phyloP scores from a whole-genome alignment of 2,329 filamentous ascomycete species.

The Monosporascus sp. region DNA sequence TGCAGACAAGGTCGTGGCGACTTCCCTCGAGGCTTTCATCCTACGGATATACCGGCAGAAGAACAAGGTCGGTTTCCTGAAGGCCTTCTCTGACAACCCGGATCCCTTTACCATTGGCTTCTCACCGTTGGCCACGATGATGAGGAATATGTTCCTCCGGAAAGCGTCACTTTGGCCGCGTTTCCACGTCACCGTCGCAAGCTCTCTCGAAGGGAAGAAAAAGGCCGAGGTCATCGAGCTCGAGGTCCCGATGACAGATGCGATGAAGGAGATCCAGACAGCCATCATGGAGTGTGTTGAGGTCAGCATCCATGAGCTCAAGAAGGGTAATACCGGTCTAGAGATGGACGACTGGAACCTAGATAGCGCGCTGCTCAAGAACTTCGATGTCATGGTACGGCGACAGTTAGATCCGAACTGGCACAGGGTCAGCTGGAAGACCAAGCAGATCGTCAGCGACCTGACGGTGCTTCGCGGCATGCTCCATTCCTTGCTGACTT shows the following conservation, averaged over 20 bases:
- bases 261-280: constrained; percentile 89
- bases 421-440: constrained; percentile 94
- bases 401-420: constrained; percentile 92
- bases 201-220: constrained; percentile 82
- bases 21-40: constrained; percentile 91
- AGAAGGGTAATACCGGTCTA: constrained; percentile 81
- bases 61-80: constrained; percentile 90
- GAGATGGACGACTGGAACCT: constrained; percentile 98
- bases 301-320: constrained; percentile 86
- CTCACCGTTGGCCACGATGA: constrained; percentile 79
- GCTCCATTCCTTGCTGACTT: constrained; percentile 74
- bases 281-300: constrained; percentile 95
- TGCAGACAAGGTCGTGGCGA: constrained; percentile 79
- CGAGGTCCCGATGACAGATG: constrained; percentile 91
- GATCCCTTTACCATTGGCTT: constrained; percentile 88
- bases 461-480: constrained; percentile 77
- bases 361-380: constrained; percentile 85
- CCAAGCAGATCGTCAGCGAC: constrained; percentile 89
- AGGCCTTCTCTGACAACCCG: constrained; percentile 91
- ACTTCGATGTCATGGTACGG: constrained; percentile 84
- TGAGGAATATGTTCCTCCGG: constrained; percentile 85
- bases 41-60: constrained; percentile 88
- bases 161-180: constrained; percentile 89
- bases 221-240: constrained; percentile 97
- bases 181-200: constrained; percentile 85